Evolutionary conservation across 768 basidiomycete genomes (phyloP).

Genomic region (Agrocybe chaxingu): DNA sequence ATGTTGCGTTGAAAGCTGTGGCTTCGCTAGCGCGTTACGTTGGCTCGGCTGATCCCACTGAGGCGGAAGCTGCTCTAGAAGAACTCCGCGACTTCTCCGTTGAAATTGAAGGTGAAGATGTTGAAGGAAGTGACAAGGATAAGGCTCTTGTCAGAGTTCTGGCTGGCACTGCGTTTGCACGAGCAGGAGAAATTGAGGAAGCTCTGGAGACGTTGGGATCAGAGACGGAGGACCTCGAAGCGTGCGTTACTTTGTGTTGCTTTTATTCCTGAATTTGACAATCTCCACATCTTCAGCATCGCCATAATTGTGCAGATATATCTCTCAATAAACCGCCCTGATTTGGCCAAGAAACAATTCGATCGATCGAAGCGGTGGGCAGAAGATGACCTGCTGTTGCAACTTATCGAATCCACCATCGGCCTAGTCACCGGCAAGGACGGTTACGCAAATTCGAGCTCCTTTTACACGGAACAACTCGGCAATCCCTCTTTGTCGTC

Average conservation of each 20-base stretch:
- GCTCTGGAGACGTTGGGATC: conserved; percentile 84
- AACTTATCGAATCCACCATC: conserved; percentile 84
- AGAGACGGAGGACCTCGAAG: conserved; percentile 79
- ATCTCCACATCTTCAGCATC: conserved; percentile 44
- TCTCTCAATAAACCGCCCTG: conserved; percentile 84
- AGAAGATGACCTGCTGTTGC: conserved; percentile 87
- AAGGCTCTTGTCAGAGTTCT: conserved; percentile 74
- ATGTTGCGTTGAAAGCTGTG: conserved; percentile 68
- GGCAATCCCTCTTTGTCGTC: conserved; percentile 77
- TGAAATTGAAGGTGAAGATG: conserved; percentile 82
- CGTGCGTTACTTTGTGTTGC: conserved; percentile 55
- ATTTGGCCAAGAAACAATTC: conserved; percentile 84
- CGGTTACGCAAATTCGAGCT: conserved; percentile 48
- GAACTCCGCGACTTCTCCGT: conserved; percentile 82
- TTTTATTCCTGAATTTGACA: neutral
- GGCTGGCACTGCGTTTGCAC: conserved; percentile 83
- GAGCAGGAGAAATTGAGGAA: conserved; percentile 86
- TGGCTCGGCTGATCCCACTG: conserved; percentile 36
- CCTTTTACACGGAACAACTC: conserved; percentile 82
- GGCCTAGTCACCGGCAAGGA: conserved; percentile 75
- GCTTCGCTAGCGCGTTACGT: conserved; percentile 72
- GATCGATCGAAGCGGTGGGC: conserved; percentile 81
- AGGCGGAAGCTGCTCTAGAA: conserved; percentile 64
- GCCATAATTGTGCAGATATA: conserved; percentile 84
- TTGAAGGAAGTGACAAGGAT: conserved; percentile 61